Base-by-base conservation (phyloP, 2,329 filamentous ascomycete genomes). In the Trichoderma sp. region DNA sequence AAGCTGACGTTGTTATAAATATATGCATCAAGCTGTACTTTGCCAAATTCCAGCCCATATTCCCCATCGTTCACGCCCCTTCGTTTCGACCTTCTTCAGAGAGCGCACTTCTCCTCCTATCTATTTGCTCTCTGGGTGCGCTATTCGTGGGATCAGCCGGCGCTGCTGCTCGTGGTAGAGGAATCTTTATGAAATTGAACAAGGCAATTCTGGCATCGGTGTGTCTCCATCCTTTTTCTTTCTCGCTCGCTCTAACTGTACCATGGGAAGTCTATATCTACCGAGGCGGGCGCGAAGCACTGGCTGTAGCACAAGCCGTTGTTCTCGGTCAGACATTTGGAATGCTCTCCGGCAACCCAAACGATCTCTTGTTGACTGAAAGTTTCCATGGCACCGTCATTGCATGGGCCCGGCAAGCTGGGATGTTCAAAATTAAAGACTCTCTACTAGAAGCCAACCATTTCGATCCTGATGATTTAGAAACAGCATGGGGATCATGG, bases 101-200 rank as follows among this genome's bases (percentile, higher is more conserved):
- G 68, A 82, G 80, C 18, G 81, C 82, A 8, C 76, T 83, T 27
- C 75, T 85, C 2, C 78, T 84, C 3, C 64, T 84, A 41, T 84
- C 83, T 0, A 82, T 85, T 16, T 85, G 83, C 72, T 84, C 83
- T 0, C 76, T 84, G 3, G 83, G 83, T 1, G 82, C 82, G 41
- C 78, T 84, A 1, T 84, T 84, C 38, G 78, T 83, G 1, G 83
- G 83, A 8, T 83, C 81, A 0, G 75, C 80, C 0, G 73, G 78
- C 71, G 83, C 82, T 6, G 62, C 79, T 16, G 75, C 78, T 3
- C 81, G 82, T 65, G 77, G 77, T 3, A 78, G 67, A 16, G 71
- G 68, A 14, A 77, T 78, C 16, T 78, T 75, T 14, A 56, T 71
- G 62, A 77, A 50, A 60, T 50, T 78, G 18, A 76, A 78, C 27